Evolutionary conservation across 73 alveolate species (phyloP).

Genomic region (Paramecium caudatum): DNA sequence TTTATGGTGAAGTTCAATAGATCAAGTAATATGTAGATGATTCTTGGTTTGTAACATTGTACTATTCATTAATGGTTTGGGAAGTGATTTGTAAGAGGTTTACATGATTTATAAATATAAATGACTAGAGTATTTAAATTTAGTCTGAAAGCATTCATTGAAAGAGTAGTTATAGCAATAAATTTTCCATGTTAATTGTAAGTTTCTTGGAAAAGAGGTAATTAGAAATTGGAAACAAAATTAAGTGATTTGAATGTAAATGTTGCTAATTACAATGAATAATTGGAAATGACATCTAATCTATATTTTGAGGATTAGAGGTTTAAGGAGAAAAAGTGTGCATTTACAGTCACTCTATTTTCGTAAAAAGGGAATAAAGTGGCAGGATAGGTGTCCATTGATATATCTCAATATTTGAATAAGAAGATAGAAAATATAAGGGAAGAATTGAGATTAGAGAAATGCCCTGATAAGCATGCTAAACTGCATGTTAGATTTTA

Average conservation of each 20-base stretch:
- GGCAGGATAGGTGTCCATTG: constrained; percentile 46
- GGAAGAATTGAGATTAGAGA: constrained; percentile 36
- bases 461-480: constrained; percentile 56
- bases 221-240: constrained; percentile 30
- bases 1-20: background rate
- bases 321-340: constrained; percentile 25
- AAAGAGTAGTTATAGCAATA: constrained; percentile 37
- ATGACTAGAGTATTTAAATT: constrained; percentile 32
- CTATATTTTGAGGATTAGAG: constrained; percentile 6
- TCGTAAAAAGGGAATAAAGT: constrained; percentile 45
- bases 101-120: background rate
- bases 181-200: constrained; percentile 33
- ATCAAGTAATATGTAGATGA: background rate
- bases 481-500: background rate
- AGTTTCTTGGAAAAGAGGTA: constrained; percentile 53
- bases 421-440: background rate
- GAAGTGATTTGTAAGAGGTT: background rate
- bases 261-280: constrained; percentile 8
- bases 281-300: background rate
- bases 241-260: background rate
- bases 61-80: background rate
- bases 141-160: constrained; percentile 34
- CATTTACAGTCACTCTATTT: constrained; percentile 17
- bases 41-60: background rate
- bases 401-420: constrained; percentile 36